These are phyloP conservation scores for Tolypocladium endophyticum DNA, from an alignment of 2,329 filamentous ascomycete genomes.

Conservation along the genomic window DNA sequence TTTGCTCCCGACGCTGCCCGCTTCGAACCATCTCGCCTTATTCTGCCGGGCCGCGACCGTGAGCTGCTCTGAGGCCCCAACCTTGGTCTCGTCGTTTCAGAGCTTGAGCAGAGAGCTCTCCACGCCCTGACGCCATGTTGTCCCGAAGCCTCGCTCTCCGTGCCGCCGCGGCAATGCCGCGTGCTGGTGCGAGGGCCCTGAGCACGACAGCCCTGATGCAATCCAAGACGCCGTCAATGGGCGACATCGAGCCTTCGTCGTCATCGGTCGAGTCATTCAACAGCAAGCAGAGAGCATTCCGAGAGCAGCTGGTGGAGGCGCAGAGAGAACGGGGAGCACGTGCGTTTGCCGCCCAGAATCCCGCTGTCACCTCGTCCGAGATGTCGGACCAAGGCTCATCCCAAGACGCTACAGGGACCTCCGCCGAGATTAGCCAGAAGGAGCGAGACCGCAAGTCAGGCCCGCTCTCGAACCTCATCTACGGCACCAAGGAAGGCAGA, in stretches of 20 bases:
- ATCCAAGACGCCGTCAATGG: constrained; percentile 59
- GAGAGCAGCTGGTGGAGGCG: constrained; percentile 66
- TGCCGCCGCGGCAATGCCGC: constrained; percentile 29
- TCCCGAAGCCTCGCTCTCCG: constrained; percentile 39
- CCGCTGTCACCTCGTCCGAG: constrained; percentile 32
- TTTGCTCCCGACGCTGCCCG: background rate
- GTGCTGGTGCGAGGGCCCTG: constrained; percentile 44
- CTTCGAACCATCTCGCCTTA: background rate
- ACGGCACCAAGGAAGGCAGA: constrained; percentile 90
- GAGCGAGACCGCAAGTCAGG: constrained; percentile 56
- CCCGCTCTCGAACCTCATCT: constrained; percentile 78
- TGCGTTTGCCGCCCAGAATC: constrained; percentile 40
- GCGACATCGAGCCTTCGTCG: constrained; percentile 62
- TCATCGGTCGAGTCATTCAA: constrained; percentile 68
- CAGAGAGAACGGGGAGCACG: constrained; percentile 81
- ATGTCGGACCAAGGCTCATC: constrained; percentile 27
- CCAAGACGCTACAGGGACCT: constrained; percentile 23
- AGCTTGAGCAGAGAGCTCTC: background rate
- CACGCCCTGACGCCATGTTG: constrained; percentile 27
- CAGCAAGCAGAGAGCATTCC: constrained; percentile 74
- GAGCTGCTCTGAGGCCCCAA: background rate
- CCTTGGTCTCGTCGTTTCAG: background rate
- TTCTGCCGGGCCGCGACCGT: background rate
- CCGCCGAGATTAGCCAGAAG: constrained; percentile 45
- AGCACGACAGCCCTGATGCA: constrained; percentile 38